Evolutionary conservation across 495 filamentous ascomycete genomes (phyloP).

Genomic region (Tuber microsphaerosporum): DNA sequence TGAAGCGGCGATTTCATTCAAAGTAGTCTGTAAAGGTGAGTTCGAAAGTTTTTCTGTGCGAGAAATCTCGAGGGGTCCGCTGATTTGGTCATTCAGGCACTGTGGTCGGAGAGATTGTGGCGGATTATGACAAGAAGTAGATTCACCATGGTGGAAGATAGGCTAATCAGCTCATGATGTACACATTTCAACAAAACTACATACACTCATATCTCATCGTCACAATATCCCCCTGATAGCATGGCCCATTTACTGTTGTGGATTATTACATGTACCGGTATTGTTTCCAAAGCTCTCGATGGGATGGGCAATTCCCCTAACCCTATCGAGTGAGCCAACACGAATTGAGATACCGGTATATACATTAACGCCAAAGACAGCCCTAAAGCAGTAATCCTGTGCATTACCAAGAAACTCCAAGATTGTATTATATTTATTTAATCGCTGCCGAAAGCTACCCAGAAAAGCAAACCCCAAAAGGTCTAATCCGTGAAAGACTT

Average conservation of each 20-base stretch:
- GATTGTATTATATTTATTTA: background rate
- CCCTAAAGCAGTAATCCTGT: background rate
- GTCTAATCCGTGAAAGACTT: background rate
- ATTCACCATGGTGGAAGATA: background rate
- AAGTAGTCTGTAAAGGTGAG: background rate
- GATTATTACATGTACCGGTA: background rate
- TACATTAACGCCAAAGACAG: background rate
- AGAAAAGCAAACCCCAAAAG: background rate
- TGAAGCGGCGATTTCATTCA: constrained; percentile 1
- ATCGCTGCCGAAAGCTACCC: background rate
- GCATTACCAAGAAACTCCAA: background rate
- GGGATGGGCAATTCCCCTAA: background rate
- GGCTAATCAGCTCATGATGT: background rate
- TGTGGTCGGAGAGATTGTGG: background rate
- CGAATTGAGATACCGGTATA: background rate
- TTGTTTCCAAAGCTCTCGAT: background rate
- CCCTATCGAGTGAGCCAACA: background rate
- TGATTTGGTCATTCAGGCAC: background rate
- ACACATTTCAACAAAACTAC: background rate
- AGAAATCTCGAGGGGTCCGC: background rate
- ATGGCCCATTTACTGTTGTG: background rate
- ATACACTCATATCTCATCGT: background rate
- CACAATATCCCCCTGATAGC: background rate
- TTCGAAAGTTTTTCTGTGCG: background rate
- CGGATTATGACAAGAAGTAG: constrained; percentile 5